Percentiles rank a stretch among this genome's conserved stretches.
Evolutionary conservation across 1,284 basidiomycete species (phyloP).

Genomic region (Vanrija sp.): DNA sequence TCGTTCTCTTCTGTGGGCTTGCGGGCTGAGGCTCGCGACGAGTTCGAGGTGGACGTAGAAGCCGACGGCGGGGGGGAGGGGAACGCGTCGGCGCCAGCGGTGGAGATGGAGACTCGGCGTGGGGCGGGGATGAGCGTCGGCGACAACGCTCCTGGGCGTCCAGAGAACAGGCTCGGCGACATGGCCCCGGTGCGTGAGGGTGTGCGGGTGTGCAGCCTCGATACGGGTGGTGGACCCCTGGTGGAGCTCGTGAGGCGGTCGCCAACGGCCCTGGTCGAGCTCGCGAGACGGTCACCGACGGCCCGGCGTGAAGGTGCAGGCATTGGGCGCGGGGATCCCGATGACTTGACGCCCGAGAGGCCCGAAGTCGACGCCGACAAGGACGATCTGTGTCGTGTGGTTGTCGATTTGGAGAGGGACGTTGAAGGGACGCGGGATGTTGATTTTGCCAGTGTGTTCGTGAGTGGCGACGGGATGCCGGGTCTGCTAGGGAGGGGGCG

Average conservation of each 20-base stretch:
- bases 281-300: too few species aligned
- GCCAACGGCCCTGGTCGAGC: too few species aligned
- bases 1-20: not conserved
- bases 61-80: not conserved
- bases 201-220: not conserved
- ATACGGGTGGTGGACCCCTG: not conserved
- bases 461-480: constrained; percentile 43
- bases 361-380: too few species aligned
- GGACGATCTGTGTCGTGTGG: too few species aligned
- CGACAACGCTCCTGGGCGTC: not conserved
- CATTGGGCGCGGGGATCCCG: too few species aligned
- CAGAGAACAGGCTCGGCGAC: too few species aligned
- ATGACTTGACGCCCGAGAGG: too few species aligned
- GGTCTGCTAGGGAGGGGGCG: constrained; percentile 36
- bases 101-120: constrained; percentile 1
- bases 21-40: constrained; percentile 13
- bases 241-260: too few species aligned
- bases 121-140: constrained; percentile 5
- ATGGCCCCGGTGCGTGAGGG: constrained; percentile 3
- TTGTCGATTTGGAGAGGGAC: too few species aligned
- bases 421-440: too few species aligned
- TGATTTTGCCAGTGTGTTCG: constrained; percentile 2
- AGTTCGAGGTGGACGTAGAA: not conserved
- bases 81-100: not conserved
- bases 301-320: too few species aligned